phyloP scores from a whole-genome alignment of 2,329 filamentous ascomycete species.

The Tolypocladium cylindrosporum region DNA sequence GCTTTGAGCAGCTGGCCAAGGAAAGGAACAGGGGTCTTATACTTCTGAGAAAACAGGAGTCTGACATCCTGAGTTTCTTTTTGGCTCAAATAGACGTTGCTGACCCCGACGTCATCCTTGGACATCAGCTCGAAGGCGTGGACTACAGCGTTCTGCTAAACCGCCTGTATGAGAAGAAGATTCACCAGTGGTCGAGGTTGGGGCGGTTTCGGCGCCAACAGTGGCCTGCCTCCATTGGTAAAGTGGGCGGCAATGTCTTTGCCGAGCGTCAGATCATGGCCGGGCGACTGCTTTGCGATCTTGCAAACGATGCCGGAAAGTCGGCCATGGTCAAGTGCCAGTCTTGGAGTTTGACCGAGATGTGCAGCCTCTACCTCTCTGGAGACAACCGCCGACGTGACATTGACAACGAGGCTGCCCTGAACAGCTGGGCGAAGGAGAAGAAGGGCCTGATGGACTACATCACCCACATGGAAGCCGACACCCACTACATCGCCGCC shows the following conservation, averaged over 20 bases:
- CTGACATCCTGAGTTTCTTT: conserved; percentile 78
- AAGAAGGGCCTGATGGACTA: conserved; percentile 88
- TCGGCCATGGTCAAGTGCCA: conserved; percentile 96
- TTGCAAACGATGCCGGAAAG: conserved; percentile 94
- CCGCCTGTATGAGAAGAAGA: conserved; percentile 81
- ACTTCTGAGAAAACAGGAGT: conserved; percentile 74
- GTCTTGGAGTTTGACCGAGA: conserved; percentile 95
- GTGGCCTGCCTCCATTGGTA: conserved; percentile 83
- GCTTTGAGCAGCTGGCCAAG: conserved; percentile 70
- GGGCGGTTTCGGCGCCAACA: conserved; percentile 72
- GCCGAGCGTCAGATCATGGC: conserved; percentile 83
- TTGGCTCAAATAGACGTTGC: conserved; percentile 77
- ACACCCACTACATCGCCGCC: conserved; percentile 92
- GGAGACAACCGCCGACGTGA: conserved; percentile 66
- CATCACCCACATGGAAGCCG: conserved; percentile 84
- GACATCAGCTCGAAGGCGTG: conserved; percentile 93
- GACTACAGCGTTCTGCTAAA: conserved; percentile 88
- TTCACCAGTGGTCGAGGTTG: conserved; percentile 87
- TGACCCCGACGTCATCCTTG: conserved; percentile 88
- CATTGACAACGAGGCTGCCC: conserved; percentile 75
- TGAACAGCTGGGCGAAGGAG: conserved; percentile 71
- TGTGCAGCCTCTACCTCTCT: conserved; percentile 84
- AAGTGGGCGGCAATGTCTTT: conserved; percentile 82
- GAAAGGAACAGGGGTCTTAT: conserved; percentile 66
- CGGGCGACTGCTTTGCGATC: conserved; percentile 82